A percentile compares a stretch with the other conserved stretches of the same genome.
These are phyloP conservation scores for Blastomyces emzantsi DNA, from an alignment of 2,329 filamentous ascomycete species.

Conservation along the genomic window DNA sequence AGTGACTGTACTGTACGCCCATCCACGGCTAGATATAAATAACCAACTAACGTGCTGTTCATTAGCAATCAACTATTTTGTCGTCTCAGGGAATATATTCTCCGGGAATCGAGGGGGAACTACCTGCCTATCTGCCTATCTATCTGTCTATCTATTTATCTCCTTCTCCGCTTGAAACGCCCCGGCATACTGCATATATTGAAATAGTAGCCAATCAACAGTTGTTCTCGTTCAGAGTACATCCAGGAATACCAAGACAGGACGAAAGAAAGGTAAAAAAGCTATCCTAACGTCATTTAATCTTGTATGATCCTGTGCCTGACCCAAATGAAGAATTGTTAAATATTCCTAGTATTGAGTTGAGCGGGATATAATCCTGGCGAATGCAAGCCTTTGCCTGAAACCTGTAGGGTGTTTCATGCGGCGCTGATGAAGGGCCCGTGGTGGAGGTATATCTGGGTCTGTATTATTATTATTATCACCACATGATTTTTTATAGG, in stretches of 20 bases:
- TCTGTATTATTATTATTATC: neutral
- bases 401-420: constrained; percentile 2
- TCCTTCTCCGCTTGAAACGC: neutral
- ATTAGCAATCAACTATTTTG: neutral
- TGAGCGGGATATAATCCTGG: neutral
- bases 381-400: neutral
- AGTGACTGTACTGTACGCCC: neutral
- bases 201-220: constrained; percentile 4
- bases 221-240: neutral
- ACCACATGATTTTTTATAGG: neutral
- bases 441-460: neutral
- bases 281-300: neutral
- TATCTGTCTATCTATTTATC: neutral
- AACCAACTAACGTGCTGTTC: neutral
- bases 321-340: neutral
- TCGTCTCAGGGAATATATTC: neutral
- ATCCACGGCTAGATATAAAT: neutral
- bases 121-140: neutral
- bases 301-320: neutral
- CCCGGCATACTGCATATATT: neutral
- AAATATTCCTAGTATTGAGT: neutral
- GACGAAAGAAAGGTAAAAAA: neutral
- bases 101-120: neutral
- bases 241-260: neutral
- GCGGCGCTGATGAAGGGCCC: neutral